phyloP scores from a whole-genome alignment of 208 protist genomes.

The Trypanosoma grayi region DNA sequence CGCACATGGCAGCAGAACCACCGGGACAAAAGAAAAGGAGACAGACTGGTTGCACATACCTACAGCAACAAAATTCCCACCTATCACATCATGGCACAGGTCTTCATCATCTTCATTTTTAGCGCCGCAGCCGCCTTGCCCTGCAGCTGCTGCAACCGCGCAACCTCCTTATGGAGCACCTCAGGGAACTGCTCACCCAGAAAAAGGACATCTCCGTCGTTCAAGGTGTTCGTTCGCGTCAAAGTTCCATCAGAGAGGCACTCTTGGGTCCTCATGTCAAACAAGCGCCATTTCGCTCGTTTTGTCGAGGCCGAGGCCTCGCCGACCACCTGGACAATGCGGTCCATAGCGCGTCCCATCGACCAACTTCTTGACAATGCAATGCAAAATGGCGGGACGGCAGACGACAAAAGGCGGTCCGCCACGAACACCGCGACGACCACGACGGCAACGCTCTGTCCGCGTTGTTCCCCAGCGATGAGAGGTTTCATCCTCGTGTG shows the following conservation, averaged over 20 bases:
- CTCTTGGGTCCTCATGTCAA: slow-evolving; percentile 17
- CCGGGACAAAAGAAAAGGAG: not conserved
- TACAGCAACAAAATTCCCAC: slow-evolving; percentile 3
- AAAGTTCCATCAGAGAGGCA: not conserved
- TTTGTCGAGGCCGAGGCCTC: slow-evolving; percentile 4
- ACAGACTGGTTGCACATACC: not conserved
- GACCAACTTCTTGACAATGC: slow-evolving; percentile 48
- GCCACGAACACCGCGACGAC: slow-evolving; percentile 45
- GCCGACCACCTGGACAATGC: slow-evolving; percentile 33
- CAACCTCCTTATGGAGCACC: slow-evolving; percentile 41
- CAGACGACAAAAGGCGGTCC: slow-evolving; percentile 19
- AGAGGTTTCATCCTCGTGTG: slow-evolving; percentile 40
- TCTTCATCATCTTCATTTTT: slow-evolving; percentile 50
- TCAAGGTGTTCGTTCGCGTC: slow-evolving; percentile 12
- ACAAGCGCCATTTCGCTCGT: slow-evolving; percentile 16
- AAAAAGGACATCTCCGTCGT: slow-evolving; percentile 55
- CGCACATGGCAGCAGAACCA: not conserved
- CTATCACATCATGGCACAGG: slow-evolving; percentile 58
- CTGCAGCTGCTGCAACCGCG: slow-evolving; percentile 32
- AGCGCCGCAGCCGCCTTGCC: slow-evolving; percentile 54
- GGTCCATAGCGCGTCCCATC: slow-evolving; percentile 34
- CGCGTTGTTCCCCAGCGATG: not conserved
- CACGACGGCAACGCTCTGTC: slow-evolving; percentile 24
- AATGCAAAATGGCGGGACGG: slow-evolving; percentile 42
- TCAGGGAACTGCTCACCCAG: slow-evolving; percentile 28